phyloP scores from a whole-genome alignment of 768 basidiomycete genomes.

The Xerocomellus dryophilus region DNA sequence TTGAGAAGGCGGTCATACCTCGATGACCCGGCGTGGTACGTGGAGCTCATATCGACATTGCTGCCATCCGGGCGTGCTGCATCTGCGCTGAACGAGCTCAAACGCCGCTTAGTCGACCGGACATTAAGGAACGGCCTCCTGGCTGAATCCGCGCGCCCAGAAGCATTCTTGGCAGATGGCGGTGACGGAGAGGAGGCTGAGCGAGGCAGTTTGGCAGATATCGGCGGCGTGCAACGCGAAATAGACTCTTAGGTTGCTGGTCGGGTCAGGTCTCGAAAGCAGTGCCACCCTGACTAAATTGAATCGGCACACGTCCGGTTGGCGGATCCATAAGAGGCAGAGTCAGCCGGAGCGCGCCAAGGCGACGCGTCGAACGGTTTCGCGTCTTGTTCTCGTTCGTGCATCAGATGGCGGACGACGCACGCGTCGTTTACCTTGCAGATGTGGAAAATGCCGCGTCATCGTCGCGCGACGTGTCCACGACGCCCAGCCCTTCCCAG shows the following conservation, averaged over 20 bases:
- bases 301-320: neutral
- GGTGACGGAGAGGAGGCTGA: constrained; percentile 78
- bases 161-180: constrained; percentile 52
- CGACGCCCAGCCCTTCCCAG: constrained; percentile 26
- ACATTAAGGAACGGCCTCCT: constrained; percentile 37
- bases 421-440: constrained; percentile 42
- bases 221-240: neutral
- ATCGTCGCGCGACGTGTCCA: constrained; percentile 9
- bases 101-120: constrained; percentile 27
- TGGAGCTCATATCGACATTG: constrained; percentile 73
- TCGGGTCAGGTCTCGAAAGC: constrained; percentile 7
- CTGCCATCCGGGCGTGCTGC: constrained; percentile 25
- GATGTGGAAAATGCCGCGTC: constrained; percentile 37
- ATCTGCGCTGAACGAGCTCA: constrained; percentile 22
- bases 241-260: neutral
- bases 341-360: neutral
- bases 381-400: constrained; percentile 14
- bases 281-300: neutral
- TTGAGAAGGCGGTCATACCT: constrained; percentile 44
- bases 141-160: constrained; percentile 48
- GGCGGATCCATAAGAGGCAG: constrained; percentile 13
- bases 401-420: constrained; percentile 23
- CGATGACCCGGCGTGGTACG: constrained; percentile 83
- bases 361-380: constrained; percentile 10
- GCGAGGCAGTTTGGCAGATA: constrained; percentile 64